Percentiles rank a stretch among this genome's conserved stretches.
Evolutionary conservation across 495 filamentous ascomycete genomes (phyloP).

Genomic region (Xylaria grammica): DNA sequence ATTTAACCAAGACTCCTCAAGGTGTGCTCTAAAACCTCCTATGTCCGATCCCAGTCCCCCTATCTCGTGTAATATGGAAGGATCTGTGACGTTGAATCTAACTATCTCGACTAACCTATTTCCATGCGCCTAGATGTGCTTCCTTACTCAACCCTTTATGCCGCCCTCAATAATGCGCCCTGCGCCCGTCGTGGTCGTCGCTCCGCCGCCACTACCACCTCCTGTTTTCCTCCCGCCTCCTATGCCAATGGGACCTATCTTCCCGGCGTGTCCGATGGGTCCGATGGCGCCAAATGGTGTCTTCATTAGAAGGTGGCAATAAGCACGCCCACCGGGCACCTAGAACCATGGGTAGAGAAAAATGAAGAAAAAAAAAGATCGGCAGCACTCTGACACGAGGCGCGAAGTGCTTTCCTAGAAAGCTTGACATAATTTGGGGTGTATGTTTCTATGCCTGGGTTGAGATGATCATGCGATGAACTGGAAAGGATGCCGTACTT

Average conservation of each 20-base stretch:
- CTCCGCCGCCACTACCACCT: constrained; percentile 11
- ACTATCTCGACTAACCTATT: no score
- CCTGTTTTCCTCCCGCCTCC: background rate
- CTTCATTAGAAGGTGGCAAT: background rate
- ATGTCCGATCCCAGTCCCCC: no score
- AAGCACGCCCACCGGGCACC: background rate
- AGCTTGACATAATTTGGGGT: no score
- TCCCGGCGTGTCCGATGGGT: background rate
- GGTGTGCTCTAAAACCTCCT: no score
- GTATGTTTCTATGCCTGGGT: no score
- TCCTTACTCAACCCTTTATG: constrained; percentile 1
- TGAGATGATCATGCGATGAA: no score
- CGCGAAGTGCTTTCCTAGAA: no score
- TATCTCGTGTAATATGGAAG: no score
- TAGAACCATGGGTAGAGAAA: background rate
- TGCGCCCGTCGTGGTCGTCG: background rate
- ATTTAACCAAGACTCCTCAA: no score
- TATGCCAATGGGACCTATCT: constrained; percentile 5
- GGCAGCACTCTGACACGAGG: background rate
- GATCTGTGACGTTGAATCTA: no score
- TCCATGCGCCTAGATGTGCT: constrained; percentile 3
- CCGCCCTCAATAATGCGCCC: background rate
- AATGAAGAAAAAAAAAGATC: background rate
- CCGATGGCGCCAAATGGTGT: constrained; percentile 3
- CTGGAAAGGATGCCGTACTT: no score